Percentiles rank a stretch among this genome's conserved stretches.
Conservation (phyloP, 306 rosid genomes). For the Castanopsis chinensis region DNA sequence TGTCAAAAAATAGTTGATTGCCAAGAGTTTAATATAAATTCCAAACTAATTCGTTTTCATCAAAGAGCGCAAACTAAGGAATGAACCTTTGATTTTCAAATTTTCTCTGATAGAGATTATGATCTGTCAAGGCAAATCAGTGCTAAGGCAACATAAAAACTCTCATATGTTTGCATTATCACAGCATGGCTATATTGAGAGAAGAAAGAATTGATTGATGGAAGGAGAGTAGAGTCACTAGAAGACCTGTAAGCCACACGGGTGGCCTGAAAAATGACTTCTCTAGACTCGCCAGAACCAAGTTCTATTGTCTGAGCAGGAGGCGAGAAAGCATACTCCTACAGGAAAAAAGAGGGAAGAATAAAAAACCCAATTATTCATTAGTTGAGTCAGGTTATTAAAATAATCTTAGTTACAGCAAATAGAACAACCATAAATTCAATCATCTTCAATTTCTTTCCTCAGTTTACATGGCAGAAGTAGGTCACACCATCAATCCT, state of each 20-base stretch:
- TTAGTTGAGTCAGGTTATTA: slow-evolving; percentile 21
- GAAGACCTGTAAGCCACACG: slow-evolving; percentile 97
- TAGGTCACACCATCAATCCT: not conserved
- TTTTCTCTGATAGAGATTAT: not conserved
- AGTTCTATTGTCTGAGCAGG: slow-evolving; percentile 88
- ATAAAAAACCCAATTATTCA: not conserved
- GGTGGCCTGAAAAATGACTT: slow-evolving; percentile 82
- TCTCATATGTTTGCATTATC: not conserved
- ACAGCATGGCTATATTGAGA: not conserved
- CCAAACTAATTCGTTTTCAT: not conserved
- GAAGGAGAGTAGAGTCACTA: not conserved
- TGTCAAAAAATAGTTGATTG: not conserved
- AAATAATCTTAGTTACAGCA: slow-evolving; percentile 21
- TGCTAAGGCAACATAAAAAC: not conserved
- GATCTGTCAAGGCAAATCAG: not conserved
- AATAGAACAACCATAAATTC: slow-evolving; percentile 1
- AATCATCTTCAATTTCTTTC: slow-evolving; percentile 14
- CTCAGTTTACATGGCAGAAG: not conserved
- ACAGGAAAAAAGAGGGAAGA: slow-evolving; percentile 7
- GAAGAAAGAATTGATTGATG: slow-evolving; percentile 9
- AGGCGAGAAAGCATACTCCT: slow-evolving; percentile 97
- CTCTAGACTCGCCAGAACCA: slow-evolving; percentile 82
- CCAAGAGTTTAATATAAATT: slow-evolving; percentile 14
- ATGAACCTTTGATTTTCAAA: slow-evolving; percentile 4
- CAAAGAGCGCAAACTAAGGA: slow-evolving; percentile 14